Base-by-base conservation (phyloP, 2,329 filamentous ascomycete species). In the Stylonectria norvegica region DNA sequence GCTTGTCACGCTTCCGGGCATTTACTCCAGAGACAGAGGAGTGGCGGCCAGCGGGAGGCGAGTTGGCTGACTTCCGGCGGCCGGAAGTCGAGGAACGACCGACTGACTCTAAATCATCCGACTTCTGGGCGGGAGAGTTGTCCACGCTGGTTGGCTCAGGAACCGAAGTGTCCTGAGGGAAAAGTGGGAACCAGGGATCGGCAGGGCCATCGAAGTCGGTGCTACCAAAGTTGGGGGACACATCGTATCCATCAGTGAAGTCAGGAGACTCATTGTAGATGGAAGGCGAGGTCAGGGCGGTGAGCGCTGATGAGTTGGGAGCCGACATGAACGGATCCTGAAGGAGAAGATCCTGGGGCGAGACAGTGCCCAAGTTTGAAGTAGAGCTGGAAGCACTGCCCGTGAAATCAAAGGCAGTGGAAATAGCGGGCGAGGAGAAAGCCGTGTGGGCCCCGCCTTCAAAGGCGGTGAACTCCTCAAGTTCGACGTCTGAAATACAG, bases 251-350 rank as follows among this genome's bases (percentile, higher is more conserved):
- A 55, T 87, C 83, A 57, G 46, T 42, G 22, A 84, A 82, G 43
- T 81, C 84, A 9, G 88, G 88, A 37, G 88, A 94, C 56, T 83
- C 86, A 59, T 86, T 78, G 57, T 81, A 83, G 42, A 81, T 73
- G n/a, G 85, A 87, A 31, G 89, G 89, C 45, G 89, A 93, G 42
- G 89, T 95, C 65, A 95, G 61, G 49, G 89, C 82, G 23, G 89
- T 95, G 60, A 93, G 81, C 22, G 86, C 82, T 33, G 83, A 76
- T 2, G 89, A 95, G 59, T 87, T 87, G 20, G 89, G 89, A 25
- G 88, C 81, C 47, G 88, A 94, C 60, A 79, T 72, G 58, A 81
- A 80, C 57, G 86, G 80, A 52, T 81, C 78, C 55, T 90, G 72
- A 52, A 85, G 69, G n/a, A n/a, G n/a, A 50, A 95, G 73, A 58